Percentiles rank a stretch among this genome's conserved stretches.
phyloP scores from a whole-genome alignment of 805 yeast genomes.

The Nematodospora valgi region DNA sequence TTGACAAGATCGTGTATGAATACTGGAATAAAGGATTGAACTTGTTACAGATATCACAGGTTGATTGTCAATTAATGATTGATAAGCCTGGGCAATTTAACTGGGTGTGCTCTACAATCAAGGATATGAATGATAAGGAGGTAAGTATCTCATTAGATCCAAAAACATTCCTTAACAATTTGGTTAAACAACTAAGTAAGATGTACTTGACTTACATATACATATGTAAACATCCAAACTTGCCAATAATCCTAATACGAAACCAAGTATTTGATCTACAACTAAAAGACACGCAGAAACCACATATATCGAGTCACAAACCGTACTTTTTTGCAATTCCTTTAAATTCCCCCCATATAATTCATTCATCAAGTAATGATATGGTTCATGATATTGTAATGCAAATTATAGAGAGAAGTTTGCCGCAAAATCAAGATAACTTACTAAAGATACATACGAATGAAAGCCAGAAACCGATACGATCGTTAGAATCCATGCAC shows the following conservation, averaged over 20 bases:
- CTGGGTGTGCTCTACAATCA: slow-evolving; percentile 50
- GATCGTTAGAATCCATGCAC: slow-evolving; percentile 54
- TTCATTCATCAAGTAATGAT: slow-evolving; percentile 49
- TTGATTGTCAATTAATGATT: slow-evolving; percentile 63
- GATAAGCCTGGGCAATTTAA: slow-evolving; percentile 49
- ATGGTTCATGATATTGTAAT: slow-evolving; percentile 50
- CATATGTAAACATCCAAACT: slow-evolving; percentile 59
- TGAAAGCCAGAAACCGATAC: slow-evolving; percentile 31
- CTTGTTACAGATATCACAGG: slow-evolving; percentile 63
- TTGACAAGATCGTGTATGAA: slow-evolving; percentile 46
- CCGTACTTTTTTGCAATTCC: slow-evolving; percentile 71
- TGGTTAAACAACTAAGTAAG: slow-evolving; percentile 46
- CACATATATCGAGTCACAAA: slow-evolving; percentile 49
- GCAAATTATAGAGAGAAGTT: slow-evolving; percentile 55
- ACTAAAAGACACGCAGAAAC: slow-evolving; percentile 18
- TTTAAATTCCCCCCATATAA: slow-evolving; percentile 58
- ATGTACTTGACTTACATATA: slow-evolving; percentile 64
- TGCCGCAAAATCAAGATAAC: slow-evolving; percentile 44
- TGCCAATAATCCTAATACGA: slow-evolving; percentile 59
- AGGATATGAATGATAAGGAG: slow-evolving; percentile 28
- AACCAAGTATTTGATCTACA: slow-evolving; percentile 63
- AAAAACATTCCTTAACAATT: slow-evolving; percentile 44
- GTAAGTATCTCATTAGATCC: slow-evolving; percentile 45
- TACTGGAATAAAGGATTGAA: slow-evolving; percentile 59
- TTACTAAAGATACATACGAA: slow-evolving; percentile 36